Evolutionary conservation across 768 basidiomycete genomes (phyloP).

Genomic region (Leucosporidium creatinivorum): DNA sequence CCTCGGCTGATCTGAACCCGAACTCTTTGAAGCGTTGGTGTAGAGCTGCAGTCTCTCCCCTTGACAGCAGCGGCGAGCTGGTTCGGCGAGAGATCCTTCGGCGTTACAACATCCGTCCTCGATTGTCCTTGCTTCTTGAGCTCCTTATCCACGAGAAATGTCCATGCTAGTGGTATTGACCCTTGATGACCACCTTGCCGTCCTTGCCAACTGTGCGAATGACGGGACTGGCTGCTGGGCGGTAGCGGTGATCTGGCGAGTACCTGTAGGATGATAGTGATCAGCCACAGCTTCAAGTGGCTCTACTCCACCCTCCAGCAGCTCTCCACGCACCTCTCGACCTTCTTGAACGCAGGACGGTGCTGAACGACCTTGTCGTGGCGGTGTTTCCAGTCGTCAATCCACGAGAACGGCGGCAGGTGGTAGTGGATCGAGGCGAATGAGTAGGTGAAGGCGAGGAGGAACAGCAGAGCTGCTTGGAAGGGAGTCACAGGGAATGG

Average conservation of each 20-base stretch:
- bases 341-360: constrained; percentile 14
- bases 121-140: no score
- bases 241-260: constrained; percentile 27
- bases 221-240: constrained; percentile 31
- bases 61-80: no score
- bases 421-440: constrained; percentile 9
- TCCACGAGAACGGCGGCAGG: constrained; percentile 23
- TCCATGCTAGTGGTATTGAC: no score
- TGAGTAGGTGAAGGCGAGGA: constrained; percentile 17
- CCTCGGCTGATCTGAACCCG: no score
- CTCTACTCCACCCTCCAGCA: no score
- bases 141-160: no score
- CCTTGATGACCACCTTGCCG: constrained; percentile 13
- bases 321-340: constrained; percentile 13
- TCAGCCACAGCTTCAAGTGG: neutral
- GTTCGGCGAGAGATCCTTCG: no score
- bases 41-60: no score
- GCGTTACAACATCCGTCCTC: no score
- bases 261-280: constrained; percentile 16
- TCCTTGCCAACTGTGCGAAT: constrained; percentile 17
- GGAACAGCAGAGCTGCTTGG: neutral
- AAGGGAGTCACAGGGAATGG: neutral
- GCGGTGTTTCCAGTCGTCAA: constrained; percentile 3
- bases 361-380: constrained; percentile 3
- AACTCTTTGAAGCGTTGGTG: no score